Conservation (phyloP, 768 basidiomycete genomes). For the Botryobasidium botryosum region DNA sequence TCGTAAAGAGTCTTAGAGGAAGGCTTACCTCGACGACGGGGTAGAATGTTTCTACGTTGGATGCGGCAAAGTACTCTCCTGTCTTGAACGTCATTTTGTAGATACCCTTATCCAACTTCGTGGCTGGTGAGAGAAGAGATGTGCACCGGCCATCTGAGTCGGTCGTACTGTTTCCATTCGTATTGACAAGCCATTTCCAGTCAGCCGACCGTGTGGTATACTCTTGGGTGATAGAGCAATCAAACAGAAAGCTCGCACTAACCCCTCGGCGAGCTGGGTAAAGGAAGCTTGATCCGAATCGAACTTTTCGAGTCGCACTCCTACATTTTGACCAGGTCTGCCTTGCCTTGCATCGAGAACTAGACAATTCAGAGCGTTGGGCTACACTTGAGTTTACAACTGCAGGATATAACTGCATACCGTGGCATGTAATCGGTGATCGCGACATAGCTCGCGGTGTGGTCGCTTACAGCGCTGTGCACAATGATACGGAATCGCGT, state of each 20-base stretch:
- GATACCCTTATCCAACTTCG: conserved; percentile 36
- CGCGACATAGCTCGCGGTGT: conserved; percentile 22
- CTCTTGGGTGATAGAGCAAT: not conserved
- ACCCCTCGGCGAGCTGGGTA: conserved; percentile 45
- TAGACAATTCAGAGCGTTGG: too few species aligned
- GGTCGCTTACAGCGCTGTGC: too few species aligned
- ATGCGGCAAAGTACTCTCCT: conserved; percentile 58
- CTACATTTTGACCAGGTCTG: conserved; percentile 57
- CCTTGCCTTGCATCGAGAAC: conserved; percentile 79
- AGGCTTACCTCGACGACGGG: conserved; percentile 70
- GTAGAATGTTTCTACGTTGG: conserved; percentile 57
- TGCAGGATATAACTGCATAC: too few species aligned
- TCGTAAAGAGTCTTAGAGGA: not conserved
- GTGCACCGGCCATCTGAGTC: conserved; percentile 72
- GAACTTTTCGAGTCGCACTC: conserved; percentile 39
- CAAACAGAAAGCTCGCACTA: conserved; percentile 9
- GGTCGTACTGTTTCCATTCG: conserved; percentile 47
- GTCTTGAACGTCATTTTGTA: conserved; percentile 84
- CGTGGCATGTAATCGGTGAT: conserved; percentile 86
- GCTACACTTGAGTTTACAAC: too few species aligned
- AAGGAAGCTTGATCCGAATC: conserved; percentile 30
- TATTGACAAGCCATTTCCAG: too few species aligned
- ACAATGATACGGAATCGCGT: too few species aligned
- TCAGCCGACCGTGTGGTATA: too few species aligned
- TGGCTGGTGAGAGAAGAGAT: conserved; percentile 42